These are phyloP conservation scores for Solanum okadae DNA, from an alignment of 257 asterid genomes.

Conservation along the genomic window DNA sequence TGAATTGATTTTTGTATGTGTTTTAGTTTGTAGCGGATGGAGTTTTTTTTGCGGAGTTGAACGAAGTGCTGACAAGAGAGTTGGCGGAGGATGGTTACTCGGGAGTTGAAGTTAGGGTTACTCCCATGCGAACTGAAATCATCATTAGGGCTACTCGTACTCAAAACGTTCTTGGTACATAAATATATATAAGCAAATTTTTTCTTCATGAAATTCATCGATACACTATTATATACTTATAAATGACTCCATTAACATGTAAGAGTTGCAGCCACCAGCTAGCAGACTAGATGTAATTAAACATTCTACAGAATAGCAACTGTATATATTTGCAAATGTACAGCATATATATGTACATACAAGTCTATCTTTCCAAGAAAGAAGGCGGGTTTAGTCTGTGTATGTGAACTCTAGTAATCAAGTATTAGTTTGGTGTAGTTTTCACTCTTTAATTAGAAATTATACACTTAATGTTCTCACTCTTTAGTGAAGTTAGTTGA, in stretches of 20 bases:
- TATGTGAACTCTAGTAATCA: too few relatives aligned
- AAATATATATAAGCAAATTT: not conserved
- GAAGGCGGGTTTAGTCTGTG: too few relatives aligned
- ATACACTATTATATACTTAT: not conserved
- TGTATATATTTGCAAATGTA: not conserved
- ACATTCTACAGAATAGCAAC: not conserved
- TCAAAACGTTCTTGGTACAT: conserved; percentile 43
- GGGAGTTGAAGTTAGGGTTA: conserved; percentile 54
- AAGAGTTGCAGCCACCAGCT: not conserved
- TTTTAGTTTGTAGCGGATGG: conserved; percentile 45
- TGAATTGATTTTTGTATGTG: not conserved
- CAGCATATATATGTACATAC: not conserved
- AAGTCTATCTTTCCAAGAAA: too few relatives aligned
- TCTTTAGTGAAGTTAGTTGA: not conserved
- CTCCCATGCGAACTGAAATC: conserved; percentile 56
- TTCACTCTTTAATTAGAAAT: not conserved
- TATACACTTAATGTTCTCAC: not conserved
- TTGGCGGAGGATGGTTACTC: conserved; percentile 59
- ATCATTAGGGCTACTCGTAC: conserved; percentile 55
- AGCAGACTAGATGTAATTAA: not conserved
- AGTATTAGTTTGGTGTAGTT: not conserved
- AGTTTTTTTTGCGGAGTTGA: conserved; percentile 47
- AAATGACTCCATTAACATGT: not conserved
- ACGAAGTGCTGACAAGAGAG: conserved; percentile 49
- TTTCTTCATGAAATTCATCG: not conserved